Conservation (phyloP, 2,329 filamentous ascomycete genomes). For the Cytospora chrysosperma region DNA sequence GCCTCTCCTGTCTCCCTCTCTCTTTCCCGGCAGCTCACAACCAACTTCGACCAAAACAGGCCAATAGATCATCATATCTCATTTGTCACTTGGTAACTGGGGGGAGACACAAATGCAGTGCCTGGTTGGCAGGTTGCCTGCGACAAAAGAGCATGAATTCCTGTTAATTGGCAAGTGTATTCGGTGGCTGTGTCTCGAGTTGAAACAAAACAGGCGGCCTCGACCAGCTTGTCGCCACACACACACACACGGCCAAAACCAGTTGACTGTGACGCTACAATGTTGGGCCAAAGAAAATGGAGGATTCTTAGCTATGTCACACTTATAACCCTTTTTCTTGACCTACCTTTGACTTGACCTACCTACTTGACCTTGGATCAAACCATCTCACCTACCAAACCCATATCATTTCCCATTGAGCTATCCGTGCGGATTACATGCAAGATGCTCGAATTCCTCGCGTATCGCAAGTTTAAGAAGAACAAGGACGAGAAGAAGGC, state of each 20-base stretch:
- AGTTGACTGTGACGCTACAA: slow-evolving; percentile 12
- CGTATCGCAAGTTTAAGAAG: slow-evolving; percentile 63
- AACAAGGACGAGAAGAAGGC: slow-evolving; percentile 31
- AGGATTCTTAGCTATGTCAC: neutral
- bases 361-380: neutral
- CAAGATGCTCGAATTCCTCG: slow-evolving; percentile 63
- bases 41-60: neutral
- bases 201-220: slow-evolving; percentile 18
- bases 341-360: too few species aligned
- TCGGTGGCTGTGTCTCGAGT: slow-evolving; percentile 19
- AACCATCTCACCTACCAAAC: neutral
- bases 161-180: slow-evolving; percentile 10
- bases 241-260: too few species aligned
- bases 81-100: neutral
- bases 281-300: slow-evolving; percentile 2
- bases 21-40: neutral
- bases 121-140: neutral
- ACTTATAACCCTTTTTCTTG: neutral
- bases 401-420: neutral
- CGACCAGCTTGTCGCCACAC: slow-evolving; percentile 17
- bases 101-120: neutral
- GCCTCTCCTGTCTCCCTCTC: too few species aligned
- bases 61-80: neutral
- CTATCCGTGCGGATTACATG: slow-evolving; percentile 1
- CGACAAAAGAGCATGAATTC: slow-evolving; percentile 2